A percentile compares a stretch with the other conserved stretches of the same genome.
Conservation (phyloP, 805 yeast genomes). For the Sugiyamaella lignohabitans region DNA sequence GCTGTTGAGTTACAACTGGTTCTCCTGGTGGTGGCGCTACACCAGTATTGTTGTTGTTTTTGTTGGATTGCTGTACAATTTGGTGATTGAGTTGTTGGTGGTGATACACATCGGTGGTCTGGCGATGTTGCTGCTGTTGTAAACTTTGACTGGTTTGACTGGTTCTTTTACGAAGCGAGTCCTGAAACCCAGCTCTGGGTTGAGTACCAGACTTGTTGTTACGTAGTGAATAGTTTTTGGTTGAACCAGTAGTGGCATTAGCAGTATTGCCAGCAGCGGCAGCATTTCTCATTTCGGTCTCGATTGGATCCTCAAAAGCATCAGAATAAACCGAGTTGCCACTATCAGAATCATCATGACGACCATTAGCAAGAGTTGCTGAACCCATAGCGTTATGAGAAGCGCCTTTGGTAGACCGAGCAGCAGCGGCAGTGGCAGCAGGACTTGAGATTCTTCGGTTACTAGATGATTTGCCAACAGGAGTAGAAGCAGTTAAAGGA, state of each 20-base stretch:
- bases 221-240: background rate
- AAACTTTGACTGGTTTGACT: background rate
- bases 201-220: background rate
- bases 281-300: slow-evolving; percentile 2
- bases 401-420: slow-evolving; percentile 1
- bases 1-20: background rate
- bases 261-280: slow-evolving; percentile 1
- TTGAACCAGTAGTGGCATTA: background rate
- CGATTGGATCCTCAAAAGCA: slow-evolving; percentile 16
- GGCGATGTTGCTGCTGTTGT: slow-evolving; percentile 1
- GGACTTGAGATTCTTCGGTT: background rate
- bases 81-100: slow-evolving; percentile 2
- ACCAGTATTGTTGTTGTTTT: slow-evolving; percentile 1
- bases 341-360: slow-evolving; percentile 15
- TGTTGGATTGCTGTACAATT: slow-evolving; percentile 3
- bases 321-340: slow-evolving; percentile 23
- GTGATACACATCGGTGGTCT: background rate
- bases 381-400: background rate
- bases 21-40: background rate
- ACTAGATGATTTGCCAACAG: no score
- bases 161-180: background rate
- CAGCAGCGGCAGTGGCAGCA: slow-evolving; percentile 11
- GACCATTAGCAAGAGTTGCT: slow-evolving; percentile 1
- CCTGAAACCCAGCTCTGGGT: background rate
- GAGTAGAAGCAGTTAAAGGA: background rate